phyloP scores from a whole-genome alignment of 495 filamentous ascomycete genomes.

The Bombardia bombarda region DNA sequence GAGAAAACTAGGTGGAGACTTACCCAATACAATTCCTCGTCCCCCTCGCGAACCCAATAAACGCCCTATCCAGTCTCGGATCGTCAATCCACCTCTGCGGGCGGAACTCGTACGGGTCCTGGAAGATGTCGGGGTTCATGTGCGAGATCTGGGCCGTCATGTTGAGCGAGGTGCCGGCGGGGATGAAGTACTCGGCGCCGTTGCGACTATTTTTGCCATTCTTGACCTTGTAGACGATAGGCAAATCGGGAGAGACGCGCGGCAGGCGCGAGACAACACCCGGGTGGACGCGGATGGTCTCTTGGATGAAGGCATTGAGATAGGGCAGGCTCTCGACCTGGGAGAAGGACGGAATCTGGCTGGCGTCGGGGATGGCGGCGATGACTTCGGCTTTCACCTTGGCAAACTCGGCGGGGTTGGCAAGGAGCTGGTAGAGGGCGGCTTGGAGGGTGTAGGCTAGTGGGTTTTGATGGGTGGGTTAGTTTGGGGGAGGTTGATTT shows the following conservation, averaged over 20 bases:
- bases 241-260: conserved; percentile 4
- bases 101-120: conserved; percentile 1
- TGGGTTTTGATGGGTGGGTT: too few relatives aligned
- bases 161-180: conserved; percentile 1
- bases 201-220: not conserved
- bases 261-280: not conserved
- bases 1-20: too few relatives aligned
- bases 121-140: not conserved
- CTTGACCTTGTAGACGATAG: conserved; percentile 4
- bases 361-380: not conserved
- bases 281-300: conserved; percentile 7
- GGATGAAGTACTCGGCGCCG: conserved; percentile 1
- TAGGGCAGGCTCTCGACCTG: conserved; percentile 7
- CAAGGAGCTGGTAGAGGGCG: not conserved
- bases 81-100: conserved; percentile 11
- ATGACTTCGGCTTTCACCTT: not conserved
- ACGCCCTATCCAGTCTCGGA: not conserved
- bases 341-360: not conserved
- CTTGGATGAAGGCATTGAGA: conserved; percentile 8
- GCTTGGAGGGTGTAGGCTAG: too few relatives aligned
- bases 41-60: conserved; percentile 5
- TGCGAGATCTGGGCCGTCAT: conserved; percentile 4
- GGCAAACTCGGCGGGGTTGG: not conserved
- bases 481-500: too few relatives aligned
- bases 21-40: conserved; percentile 5